Conservation (phyloP, 2,329 filamentous ascomycete genomes). For the Fusarium cyanostomum region DNA sequence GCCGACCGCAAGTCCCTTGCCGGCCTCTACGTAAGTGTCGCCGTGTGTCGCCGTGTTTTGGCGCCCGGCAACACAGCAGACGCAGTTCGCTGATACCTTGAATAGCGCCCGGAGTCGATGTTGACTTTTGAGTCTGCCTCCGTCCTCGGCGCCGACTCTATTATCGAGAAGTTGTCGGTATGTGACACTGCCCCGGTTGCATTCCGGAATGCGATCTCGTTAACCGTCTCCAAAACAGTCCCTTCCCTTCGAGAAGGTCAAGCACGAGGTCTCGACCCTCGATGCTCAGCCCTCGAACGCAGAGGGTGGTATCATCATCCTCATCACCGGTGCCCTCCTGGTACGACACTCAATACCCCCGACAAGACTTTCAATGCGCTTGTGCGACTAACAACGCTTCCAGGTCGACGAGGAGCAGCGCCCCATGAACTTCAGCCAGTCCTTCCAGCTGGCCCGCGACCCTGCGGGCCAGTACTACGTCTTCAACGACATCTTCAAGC, state of each 20-base stretch:
- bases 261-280: conserved; percentile 78
- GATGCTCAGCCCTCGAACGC: conserved; percentile 81
- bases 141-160: conserved; percentile 69
- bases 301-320: conserved; percentile 78
- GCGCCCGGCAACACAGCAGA: conserved; percentile 68
- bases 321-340: conserved; percentile 87
- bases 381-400: conserved; percentile 11
- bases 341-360: conserved; percentile 60
- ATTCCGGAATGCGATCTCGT: not conserved
- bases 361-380: not conserved
- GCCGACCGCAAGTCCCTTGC: conserved; percentile 70
- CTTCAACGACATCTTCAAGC: conserved; percentile 94
- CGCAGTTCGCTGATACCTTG: conserved; percentile 8
- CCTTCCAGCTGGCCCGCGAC: conserved; percentile 84
- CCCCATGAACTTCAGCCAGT: conserved; percentile 91
- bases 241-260: conserved; percentile 83
- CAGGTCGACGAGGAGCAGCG: conserved; percentile 87
- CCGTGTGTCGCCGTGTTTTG: conserved; percentile 44
- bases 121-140: conserved; percentile 87
- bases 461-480: conserved; percentile 78
- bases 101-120: conserved; percentile 70
- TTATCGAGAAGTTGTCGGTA: conserved; percentile 86
- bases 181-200: conserved; percentile 43
- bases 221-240: conserved; percentile 56
- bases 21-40: conserved; percentile 80